A percentile compares a stretch with the other conserved stretches of the same genome.
Conservation (phyloP, 768 basidiomycete genomes). For the Podaxis sp. region DNA sequence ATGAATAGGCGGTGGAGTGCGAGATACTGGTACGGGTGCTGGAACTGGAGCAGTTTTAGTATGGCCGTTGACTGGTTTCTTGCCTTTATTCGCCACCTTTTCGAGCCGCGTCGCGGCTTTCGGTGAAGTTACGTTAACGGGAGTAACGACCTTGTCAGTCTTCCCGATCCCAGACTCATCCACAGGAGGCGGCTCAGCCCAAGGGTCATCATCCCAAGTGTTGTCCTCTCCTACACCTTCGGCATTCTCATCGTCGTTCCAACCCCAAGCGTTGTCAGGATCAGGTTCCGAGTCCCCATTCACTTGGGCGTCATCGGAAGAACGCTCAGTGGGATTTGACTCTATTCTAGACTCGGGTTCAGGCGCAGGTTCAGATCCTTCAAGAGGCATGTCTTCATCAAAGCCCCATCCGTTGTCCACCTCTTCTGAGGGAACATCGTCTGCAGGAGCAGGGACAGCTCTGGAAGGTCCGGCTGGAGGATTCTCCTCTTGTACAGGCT, state of each 20-base stretch:
- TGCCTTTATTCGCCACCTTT: conserved; percentile 55
- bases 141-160: conserved; percentile 27
- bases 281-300: conserved; percentile 36
- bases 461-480: background rate
- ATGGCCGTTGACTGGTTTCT: conserved; percentile 40
- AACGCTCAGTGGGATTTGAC: conserved; percentile 3
- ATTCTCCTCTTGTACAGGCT: background rate
- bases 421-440: conserved; percentile 27
- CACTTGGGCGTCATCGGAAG: conserved; percentile 12
- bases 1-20: conserved; percentile 9
- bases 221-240: conserved; percentile 34
- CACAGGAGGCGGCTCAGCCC: conserved; percentile 47
- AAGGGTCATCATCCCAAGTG: conserved; percentile 70
- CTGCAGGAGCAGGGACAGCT: conserved; percentile 19
- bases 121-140: conserved; percentile 29
- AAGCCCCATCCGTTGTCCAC: conserved; percentile 52
- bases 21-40: conserved; percentile 21
- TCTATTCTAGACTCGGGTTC: conserved; percentile 9
- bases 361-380: conserved; percentile 15
- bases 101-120: conserved; percentile 61
- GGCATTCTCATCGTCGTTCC: conserved; percentile 56
- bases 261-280: conserved; percentile 72
- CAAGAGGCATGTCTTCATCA: conserved; percentile 35
- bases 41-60: conserved; percentile 23
- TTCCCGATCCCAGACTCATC: conserved; percentile 24